Evolutionary conservation across 208 protist genomes (phyloP), one percentile per base, ranked within the genome.

Genomic region (Borovskyia barvae): DNA sequence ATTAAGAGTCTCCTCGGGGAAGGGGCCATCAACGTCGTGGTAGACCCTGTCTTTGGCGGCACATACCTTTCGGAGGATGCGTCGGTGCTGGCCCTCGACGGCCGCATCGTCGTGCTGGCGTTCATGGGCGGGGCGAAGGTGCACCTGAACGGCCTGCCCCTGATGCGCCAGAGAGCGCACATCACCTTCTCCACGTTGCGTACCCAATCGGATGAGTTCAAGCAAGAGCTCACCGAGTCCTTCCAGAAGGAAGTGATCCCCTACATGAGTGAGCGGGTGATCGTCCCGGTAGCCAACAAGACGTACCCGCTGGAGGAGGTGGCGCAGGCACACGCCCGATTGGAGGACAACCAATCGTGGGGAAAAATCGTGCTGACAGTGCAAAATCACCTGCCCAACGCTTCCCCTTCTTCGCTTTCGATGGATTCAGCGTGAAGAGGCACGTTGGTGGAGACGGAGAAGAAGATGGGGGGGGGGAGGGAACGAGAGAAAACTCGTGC

Each of bases 11-110:
- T 66, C 8, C 54, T 92, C 12, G 82, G 80, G 6, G 65, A 77
- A 29, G 58, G 72, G 6, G 57, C 48, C 24, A 72, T 92, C 43
- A 60, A 96, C 60, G 52, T 85, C n/a, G 65, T 96, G 33, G 32
- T 96, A 5, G 90, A 96, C 63, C 76, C 82, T 33, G 68, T 92
- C 46, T 85, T 87, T 54, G 90, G 90, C 3, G 83, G 85, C 4
- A 66, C 53, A 15, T 96, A 91, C 69, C 56, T 92, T 45, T 68
- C 57, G 11, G 80, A 92, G 49, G 71, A 93, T 48, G 72, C 62
- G 0, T 33, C 57, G 4, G 70, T 88, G 41, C 60, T 93, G 9
- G 73, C 77, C n/a, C 26, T 84, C 66, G 86, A 92, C 54, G 86
- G 84, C 22, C 68, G 60, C 42, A 70, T 88, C 51, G 59, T 95